Evolutionary conservation across 1,284 basidiomycete species (phyloP), one percentile per base, ranked within the genome.

Genomic region (Schizopora paradoxa): DNA sequence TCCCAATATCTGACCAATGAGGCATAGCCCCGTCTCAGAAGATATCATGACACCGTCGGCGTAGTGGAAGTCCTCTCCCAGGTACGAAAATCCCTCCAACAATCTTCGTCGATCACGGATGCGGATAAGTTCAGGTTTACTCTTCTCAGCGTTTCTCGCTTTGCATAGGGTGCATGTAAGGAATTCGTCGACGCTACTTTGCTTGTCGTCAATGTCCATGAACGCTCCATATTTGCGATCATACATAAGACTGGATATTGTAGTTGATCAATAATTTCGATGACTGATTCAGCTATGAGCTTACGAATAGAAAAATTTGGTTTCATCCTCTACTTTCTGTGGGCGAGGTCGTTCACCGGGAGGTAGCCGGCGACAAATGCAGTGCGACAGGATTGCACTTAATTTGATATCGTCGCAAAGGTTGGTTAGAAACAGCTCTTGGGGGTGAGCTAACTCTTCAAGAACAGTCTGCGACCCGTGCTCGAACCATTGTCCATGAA

Each of bases 401-500:
- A 79, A 50, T 3, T 58, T 44, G 4, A 76, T 54, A 13, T 66
- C 56, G 35, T 71, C 69, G 51, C 86, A 89, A 1, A 70, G 55
- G 3, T 77, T 60, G 22, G 70, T 72, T 3, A 82, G 60, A 55
- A 82, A 86, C 0, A 89, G 58, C 53, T 88, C 84, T 46, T 79
- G 79, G 0, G 74, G 65, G 50, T 82, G 64, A 0, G 72, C 73
- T 6, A 86, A 60, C 47, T 84, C 77, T 25, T 70, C 63, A 21
- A 86, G 57, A 22, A 76, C 59, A 0, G 77, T 80, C 48, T 75
- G 70, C 0, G 74, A 73, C 0, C 76, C 73, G 54, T 86, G 84
- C 40, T 82, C 72, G 25, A 82, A 74, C 82, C 83, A 89, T 32
- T 78, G 81, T 4, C 84, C 60, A 60, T 88, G 86, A 0, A 72